Percentiles rank a stretch among this genome's conserved stretches.
Conservation (phyloP, 306 rosid genomes). For the Prunus kanzakura region DNA sequence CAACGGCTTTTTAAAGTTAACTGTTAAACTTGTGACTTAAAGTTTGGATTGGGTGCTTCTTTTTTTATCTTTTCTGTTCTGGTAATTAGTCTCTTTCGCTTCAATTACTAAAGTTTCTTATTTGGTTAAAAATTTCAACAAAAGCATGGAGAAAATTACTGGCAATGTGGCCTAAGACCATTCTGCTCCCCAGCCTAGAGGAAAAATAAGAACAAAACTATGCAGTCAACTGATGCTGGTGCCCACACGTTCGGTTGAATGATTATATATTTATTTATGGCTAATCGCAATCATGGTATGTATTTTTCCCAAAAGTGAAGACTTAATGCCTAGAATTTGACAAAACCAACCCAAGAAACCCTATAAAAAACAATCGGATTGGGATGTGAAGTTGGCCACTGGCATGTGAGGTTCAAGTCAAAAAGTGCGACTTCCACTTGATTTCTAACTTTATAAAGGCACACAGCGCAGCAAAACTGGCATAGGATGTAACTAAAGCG, state of each 20-base stretch:
- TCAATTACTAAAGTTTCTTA: not conserved
- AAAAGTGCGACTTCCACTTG: slow-evolving; percentile 11
- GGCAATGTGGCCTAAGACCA: not conserved
- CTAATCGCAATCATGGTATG: not conserved
- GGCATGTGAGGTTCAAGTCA: slow-evolving; percentile 9
- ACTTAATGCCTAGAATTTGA: not conserved
- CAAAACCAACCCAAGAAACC: not conserved
- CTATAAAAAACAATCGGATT: not conserved
- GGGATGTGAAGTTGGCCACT: slow-evolving; percentile 3
- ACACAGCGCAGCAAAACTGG: not conserved
- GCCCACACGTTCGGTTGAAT: not conserved
- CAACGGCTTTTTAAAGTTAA: too few relatives aligned
- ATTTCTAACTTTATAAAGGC: not conserved
- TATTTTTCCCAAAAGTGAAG: slow-evolving; percentile 3
- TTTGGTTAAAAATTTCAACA: not conserved
- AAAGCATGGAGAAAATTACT: not conserved
- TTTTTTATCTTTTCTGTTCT: not conserved
- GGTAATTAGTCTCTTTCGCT: not conserved
- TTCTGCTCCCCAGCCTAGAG: not conserved
- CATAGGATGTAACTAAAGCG: slow-evolving; percentile 3
- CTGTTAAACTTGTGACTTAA: too few relatives aligned
- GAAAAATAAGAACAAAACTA: not conserved
- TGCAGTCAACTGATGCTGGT: not conserved
- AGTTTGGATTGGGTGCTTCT: not conserved
- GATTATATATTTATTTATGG: not conserved